These are phyloP conservation scores for Penicillium corylophilum DNA, from an alignment of 2,329 filamentous ascomycete genomes.

Conservation along the genomic window DNA sequence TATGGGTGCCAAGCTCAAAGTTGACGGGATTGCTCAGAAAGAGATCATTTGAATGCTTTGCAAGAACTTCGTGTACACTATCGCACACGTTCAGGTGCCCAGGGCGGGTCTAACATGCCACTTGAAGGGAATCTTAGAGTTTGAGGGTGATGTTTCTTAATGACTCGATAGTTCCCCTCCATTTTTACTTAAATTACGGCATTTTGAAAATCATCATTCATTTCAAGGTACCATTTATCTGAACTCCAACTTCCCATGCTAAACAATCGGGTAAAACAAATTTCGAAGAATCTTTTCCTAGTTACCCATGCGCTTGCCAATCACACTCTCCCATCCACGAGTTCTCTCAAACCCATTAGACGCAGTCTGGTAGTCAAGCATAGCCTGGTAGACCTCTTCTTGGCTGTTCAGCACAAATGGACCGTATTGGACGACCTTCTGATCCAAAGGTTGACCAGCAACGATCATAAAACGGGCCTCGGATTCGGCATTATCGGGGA, in stretches of 20 bases:
- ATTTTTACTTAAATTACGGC: not conserved
- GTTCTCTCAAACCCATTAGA: conserved; percentile 79
- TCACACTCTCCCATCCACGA: conserved; percentile 77
- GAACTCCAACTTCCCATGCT: conserved; percentile 3
- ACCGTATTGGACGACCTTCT: conserved; percentile 79
- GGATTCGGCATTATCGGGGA: conserved; percentile 63
- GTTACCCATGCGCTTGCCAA: conserved; percentile 70
- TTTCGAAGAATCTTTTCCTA: conserved; percentile 15
- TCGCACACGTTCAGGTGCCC: not conserved
- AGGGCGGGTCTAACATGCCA: not conserved
- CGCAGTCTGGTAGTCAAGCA: conserved; percentile 71
- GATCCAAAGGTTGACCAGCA: conserved; percentile 75
- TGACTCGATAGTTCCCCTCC: not conserved
- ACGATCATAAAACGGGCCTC: conserved; percentile 61
- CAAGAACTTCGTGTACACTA: not conserved
- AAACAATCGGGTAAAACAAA: conserved; percentile 1
- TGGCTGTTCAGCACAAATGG: conserved; percentile 76
- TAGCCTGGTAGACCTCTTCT: conserved; percentile 72
- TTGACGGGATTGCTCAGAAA: conserved; percentile 17
- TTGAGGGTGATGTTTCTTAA: not conserved
- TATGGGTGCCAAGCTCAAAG: conserved; percentile 18
- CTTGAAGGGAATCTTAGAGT: not conserved
- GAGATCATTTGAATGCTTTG: conserved; percentile 3
- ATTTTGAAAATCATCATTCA: not conserved
- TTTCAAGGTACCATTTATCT: not conserved